Conservation (phyloP, 306 rosid genomes). For the Casuarina glauca region DNA sequence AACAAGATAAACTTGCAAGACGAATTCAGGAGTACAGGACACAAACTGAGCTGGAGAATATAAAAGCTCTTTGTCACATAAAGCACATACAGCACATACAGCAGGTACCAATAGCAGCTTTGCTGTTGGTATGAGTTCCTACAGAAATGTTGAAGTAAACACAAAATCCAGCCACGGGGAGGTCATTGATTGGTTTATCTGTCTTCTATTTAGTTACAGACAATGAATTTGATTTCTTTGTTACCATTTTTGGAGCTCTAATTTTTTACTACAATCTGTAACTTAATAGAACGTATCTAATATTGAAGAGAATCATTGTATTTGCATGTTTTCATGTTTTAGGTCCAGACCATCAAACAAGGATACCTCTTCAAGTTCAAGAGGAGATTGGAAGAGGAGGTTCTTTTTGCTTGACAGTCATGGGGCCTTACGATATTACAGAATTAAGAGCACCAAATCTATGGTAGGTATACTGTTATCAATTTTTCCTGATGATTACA, state of each 20-base stretch:
- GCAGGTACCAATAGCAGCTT: slow-evolving; percentile 49
- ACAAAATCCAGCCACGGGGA: slow-evolving; percentile 62
- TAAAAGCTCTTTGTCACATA: slow-evolving; percentile 54
- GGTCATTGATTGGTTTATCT: slow-evolving; percentile 50
- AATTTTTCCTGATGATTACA: slow-evolving; percentile 13
- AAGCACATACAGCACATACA: slow-evolving; percentile 47
- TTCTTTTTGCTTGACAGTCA: slow-evolving; percentile 85
- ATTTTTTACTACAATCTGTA: not conserved
- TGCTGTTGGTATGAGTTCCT: slow-evolving; percentile 56
- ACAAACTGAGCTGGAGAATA: slow-evolving; percentile 75
- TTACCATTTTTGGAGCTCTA: not conserved
- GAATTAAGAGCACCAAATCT: slow-evolving; percentile 66
- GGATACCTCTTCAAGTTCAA: slow-evolving; percentile 70
- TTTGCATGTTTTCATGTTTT: slow-evolving; percentile 19
- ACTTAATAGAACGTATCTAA: too few species aligned
- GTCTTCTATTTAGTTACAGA: slow-evolving; percentile 8
- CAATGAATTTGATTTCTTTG: not conserved
- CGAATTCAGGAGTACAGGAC: slow-evolving; percentile 94
- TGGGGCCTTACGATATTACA: slow-evolving; percentile 73
- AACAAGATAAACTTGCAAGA: slow-evolving; percentile 97
- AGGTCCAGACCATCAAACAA: slow-evolving; percentile 78
- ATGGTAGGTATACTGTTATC: slow-evolving; percentile 54
- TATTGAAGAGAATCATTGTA: not conserved
- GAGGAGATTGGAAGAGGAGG: slow-evolving; percentile 97
- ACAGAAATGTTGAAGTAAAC: slow-evolving; percentile 58